These are phyloP conservation scores for Microdochium trichocladiopsis DNA, from an alignment of 2,329 filamentous ascomycete genomes.

Conservation along the genomic window DNA sequence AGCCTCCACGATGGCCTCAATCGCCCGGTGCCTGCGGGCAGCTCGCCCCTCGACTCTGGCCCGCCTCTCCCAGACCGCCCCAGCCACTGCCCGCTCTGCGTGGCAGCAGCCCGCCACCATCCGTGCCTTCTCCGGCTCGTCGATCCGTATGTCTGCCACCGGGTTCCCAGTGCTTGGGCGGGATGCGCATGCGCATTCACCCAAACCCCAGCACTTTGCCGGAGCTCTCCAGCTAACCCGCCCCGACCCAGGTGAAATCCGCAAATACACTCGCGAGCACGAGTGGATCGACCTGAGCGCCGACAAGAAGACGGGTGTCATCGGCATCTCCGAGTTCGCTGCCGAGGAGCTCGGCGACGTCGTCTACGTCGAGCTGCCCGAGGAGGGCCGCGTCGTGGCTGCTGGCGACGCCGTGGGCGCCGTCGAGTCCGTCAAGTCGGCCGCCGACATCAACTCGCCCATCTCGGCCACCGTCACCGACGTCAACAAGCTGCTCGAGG, in stretches of 20 bases:
- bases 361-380: conserved; percentile 92
- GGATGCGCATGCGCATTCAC: too few relatives aligned
- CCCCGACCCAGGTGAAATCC: conserved; percentile 45
- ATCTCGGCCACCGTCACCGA: conserved; percentile 69
- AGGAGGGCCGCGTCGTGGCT: conserved; percentile 57
- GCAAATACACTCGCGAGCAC: conserved; percentile 94
- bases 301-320: conserved; percentile 72
- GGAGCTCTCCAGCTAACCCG: conserved; percentile 1
- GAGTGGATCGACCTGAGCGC: conserved; percentile 92
- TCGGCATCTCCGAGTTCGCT: conserved; percentile 87
- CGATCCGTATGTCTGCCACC: conserved; percentile 31
- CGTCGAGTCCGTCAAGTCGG: conserved; percentile 96
- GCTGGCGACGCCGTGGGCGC: conserved; percentile 84
- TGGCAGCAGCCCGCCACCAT: conserved; percentile 26
- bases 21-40: conserved; percentile 47
- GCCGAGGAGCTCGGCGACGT: conserved; percentile 91
- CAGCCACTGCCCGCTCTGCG: conserved; percentile 14
- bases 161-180: too few relatives aligned
- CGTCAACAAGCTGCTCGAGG: conserved; percentile 69
- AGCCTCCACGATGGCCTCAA: conserved; percentile 47
- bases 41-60: conserved; percentile 38
- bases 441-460: conserved; percentile 93
- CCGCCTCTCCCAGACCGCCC: conserved; percentile 22
- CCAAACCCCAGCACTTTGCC: neutral
- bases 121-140: conserved; percentile 39